Conservation (phyloP, 768 basidiomycete genomes). For the Kwoniella dejecticola region DNA sequence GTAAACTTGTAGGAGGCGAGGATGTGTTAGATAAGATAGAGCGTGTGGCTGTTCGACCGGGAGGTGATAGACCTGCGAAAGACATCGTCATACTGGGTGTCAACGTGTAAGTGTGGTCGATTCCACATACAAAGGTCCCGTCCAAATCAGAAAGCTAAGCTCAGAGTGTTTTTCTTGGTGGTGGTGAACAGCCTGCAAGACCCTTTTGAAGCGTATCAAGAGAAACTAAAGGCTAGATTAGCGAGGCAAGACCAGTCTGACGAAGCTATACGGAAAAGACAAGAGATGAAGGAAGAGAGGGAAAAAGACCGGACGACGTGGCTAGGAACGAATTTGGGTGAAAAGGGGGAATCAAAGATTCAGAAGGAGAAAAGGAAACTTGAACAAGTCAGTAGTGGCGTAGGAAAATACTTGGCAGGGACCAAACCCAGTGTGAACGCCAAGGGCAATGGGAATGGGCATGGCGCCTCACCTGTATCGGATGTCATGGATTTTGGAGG, state of each 20-base stretch:
- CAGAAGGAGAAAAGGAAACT: slow-evolving; percentile 29
- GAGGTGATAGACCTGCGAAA: slow-evolving; percentile 75
- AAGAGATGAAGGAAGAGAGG: slow-evolving; percentile 51
- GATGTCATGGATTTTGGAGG: slow-evolving; percentile 55
- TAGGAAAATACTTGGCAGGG: slow-evolving; percentile 44
- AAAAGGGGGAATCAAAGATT: slow-evolving; percentile 47
- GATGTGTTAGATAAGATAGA: slow-evolving; percentile 85
- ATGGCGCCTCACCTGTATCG: slow-evolving; percentile 13
- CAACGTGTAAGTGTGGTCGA: slow-evolving; percentile 66
- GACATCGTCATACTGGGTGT: slow-evolving; percentile 82
- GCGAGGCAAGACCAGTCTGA: slow-evolving; percentile 64
- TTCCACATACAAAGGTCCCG: neutral
- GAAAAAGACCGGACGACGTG: slow-evolving; percentile 58
- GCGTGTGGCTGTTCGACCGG: slow-evolving; percentile 74
- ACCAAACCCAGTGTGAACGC: neutral
- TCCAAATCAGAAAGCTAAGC: neutral
- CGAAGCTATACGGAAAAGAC: slow-evolving; percentile 64
- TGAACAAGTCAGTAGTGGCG: slow-evolving; percentile 29
- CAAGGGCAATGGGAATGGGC: neutral
- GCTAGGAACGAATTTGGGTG: slow-evolving; percentile 52
- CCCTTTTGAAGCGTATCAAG: slow-evolving; percentile 91
- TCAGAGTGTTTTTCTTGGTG: neutral
- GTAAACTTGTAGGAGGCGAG: slow-evolving; percentile 93
- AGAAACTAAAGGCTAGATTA: slow-evolving; percentile 60
- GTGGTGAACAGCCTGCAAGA: slow-evolving; percentile 64